A percentile compares a stretch with the other conserved stretches of the same genome.
phyloP scores from a whole-genome alignment of 129 eudicot species.

The Helichrysum umbraculigerum region DNA sequence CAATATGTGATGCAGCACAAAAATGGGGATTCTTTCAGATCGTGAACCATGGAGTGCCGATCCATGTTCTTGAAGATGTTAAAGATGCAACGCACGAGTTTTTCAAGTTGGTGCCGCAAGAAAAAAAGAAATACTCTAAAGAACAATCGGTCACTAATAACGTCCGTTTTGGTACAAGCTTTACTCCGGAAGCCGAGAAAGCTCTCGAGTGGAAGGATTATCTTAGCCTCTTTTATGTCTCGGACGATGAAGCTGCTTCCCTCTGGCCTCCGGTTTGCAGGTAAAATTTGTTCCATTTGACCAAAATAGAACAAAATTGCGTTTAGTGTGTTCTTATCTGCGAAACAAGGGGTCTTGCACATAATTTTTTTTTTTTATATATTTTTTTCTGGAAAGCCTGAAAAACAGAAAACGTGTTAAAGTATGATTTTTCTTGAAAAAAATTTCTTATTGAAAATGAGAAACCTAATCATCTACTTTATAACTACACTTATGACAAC shows the following conservation, averaged over 20 bases:
- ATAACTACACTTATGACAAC: no score
- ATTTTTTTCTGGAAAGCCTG: no score
- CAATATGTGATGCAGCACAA: slow-evolving; percentile 53
- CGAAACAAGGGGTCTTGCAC: no score
- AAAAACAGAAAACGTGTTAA: no score
- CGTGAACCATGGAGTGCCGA: slow-evolving; percentile 62
- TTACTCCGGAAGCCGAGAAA: slow-evolving; percentile 53
- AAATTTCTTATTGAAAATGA: no score
- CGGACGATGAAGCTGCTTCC: slow-evolving; percentile 39
- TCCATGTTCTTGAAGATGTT: slow-evolving; percentile 54
- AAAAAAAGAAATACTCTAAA: slow-evolving; percentile 54
- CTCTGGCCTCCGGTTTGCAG: slow-evolving; percentile 50
- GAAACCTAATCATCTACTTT: no score
- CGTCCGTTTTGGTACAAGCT: slow-evolving; percentile 56
- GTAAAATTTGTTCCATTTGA: slow-evolving; percentile 5
- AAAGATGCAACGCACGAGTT: slow-evolving; percentile 54
- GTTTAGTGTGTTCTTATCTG: neutral
- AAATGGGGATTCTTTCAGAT: slow-evolving; percentile 74
- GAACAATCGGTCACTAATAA: slow-evolving; percentile 40
- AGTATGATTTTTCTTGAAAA: neutral
- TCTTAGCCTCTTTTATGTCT: slow-evolving; percentile 49
- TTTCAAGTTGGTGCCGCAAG: slow-evolving; percentile 44
- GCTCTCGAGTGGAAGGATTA: slow-evolving; percentile 84
- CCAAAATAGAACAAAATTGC: neutral
- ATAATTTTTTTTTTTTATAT: no score